These are phyloP conservation scores for Voacanga thouarsii DNA, from an alignment of 257 asterid genomes.

Conservation along the genomic window DNA sequence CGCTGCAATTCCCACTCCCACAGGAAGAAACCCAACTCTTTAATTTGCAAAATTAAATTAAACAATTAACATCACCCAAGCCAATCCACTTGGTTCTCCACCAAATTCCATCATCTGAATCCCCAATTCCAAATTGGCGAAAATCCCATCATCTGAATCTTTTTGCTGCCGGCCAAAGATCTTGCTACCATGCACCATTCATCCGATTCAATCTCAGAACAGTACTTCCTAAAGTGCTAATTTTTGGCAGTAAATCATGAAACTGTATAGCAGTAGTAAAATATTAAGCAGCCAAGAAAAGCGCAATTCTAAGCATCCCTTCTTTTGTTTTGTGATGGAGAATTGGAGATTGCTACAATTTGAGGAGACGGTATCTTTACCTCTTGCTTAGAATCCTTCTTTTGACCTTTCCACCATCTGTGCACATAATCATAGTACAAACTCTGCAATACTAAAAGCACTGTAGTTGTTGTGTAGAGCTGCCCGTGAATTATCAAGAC, in stretches of 20 bases:
- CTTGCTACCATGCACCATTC: constrained; percentile 74
- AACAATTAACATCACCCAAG: too few relatives aligned
- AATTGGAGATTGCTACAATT: not conserved
- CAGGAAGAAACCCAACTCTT: too few relatives aligned
- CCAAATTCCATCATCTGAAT: too few relatives aligned
- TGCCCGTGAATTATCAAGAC: constrained; percentile 24
- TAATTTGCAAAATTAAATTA: too few relatives aligned
- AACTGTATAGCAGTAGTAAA: not conserved
- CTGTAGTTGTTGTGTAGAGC: constrained; percentile 72
- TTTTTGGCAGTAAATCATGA: not conserved
- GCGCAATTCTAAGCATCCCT: constrained; percentile 31
- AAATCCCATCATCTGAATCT: too few relatives aligned
- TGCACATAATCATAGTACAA: constrained; percentile 61
- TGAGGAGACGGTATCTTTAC: constrained; percentile 21
- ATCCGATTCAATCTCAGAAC: not conserved
- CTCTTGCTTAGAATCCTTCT: constrained; percentile 36
- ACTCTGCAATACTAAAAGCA: constrained; percentile 70
- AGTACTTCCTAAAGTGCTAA: too few relatives aligned
- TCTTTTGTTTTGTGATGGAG: constrained; percentile 2
- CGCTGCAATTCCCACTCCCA: too few relatives aligned
- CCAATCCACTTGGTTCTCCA: too few relatives aligned
- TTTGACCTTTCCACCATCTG: constrained; percentile 32
- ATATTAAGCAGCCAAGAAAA: not conserved
- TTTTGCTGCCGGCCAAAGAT: constrained; percentile 91
- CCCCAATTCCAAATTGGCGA: too few relatives aligned